phyloP scores from a whole-genome alignment of 1,139 yeast species.

The Debaryomyces nepalensis region DNA sequence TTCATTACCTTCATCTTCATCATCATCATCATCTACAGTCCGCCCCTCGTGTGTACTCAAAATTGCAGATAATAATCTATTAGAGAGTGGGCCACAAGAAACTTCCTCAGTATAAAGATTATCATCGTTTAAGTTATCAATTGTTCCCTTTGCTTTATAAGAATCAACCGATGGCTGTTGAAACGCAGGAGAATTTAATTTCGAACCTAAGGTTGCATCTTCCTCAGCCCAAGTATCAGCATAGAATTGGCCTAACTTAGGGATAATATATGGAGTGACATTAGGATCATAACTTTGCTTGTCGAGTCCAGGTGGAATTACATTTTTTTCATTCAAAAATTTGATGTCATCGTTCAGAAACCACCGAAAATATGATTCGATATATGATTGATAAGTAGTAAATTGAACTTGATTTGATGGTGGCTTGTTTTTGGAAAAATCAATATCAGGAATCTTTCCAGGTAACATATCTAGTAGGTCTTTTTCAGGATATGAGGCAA shows the following conservation, averaged over 20 bases:
- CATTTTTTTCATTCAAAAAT: slow-evolving; percentile 64
- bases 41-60: slow-evolving; percentile 56
- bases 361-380: slow-evolving; percentile 83
- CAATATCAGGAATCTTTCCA: slow-evolving; percentile 85
- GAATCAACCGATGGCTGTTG: slow-evolving; percentile 47
- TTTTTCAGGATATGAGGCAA: slow-evolving; percentile 82
- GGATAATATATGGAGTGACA: slow-evolving; percentile 72
- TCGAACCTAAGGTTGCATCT: slow-evolving; percentile 55
- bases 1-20: slow-evolving; percentile 22
- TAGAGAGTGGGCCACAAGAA: slow-evolving; percentile 91
- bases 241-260: slow-evolving; percentile 82
- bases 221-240: slow-evolving; percentile 88
- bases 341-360: slow-evolving; percentile 81
- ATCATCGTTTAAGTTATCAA: slow-evolving; percentile 64
- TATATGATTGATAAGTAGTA: slow-evolving; percentile 80
- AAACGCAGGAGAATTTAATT: slow-evolving; percentile 43
- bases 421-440: slow-evolving; percentile 77
- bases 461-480: slow-evolving; percentile 81
- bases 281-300: slow-evolving; percentile 62
- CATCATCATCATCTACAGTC: slow-evolving; percentile 31
- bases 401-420: slow-evolving; percentile 94
- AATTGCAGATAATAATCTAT: slow-evolving; percentile 82
- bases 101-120: slow-evolving; percentile 71
- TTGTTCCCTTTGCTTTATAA: slow-evolving; percentile 65
- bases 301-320: slow-evolving; percentile 58